Evolutionary conservation across 192 early-diverging fungal species (phyloP).

Genomic region (Gigaspora rosea): DNA sequence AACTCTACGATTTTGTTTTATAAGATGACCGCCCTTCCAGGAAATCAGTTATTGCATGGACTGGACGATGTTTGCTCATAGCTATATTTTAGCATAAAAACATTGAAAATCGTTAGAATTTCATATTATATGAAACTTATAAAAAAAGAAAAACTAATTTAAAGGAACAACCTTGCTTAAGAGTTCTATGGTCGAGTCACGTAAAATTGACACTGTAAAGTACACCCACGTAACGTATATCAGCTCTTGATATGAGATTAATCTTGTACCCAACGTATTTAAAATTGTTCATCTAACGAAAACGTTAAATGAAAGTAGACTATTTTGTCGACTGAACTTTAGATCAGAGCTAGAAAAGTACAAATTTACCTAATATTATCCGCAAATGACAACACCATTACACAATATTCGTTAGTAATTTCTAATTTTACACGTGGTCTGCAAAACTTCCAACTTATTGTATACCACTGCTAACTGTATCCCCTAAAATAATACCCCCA

Average conservation of each 20-base stretch:
- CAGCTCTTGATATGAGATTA: constrained; percentile 80
- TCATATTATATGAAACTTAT: neutral
- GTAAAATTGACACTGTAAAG: constrained; percentile 83
- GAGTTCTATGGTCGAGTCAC: constrained; percentile 86
- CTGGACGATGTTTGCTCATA: constrained; percentile 28
- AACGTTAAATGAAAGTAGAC: no score
- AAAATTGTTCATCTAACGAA: constrained; percentile 33
- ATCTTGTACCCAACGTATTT: constrained; percentile 64
- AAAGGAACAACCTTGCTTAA: constrained; percentile 69
- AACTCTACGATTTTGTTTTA: constrained; percentile 47
- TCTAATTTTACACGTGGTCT: no score
- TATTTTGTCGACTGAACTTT: no score
- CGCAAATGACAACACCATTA: no score
- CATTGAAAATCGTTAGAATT: neutral
- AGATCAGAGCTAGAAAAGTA: no score
- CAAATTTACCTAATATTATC: no score
- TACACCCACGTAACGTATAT: constrained; percentile 90
- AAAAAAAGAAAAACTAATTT: neutral
- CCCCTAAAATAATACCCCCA: no score
- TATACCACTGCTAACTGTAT: no score
- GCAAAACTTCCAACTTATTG: no score
- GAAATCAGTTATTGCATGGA: constrained; percentile 45
- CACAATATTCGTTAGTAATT: no score
- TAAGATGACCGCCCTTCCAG: constrained; percentile 54
- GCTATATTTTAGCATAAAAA: neutral